These are phyloP conservation scores for Ormosia emarginata DNA, from an alignment of 306 rosid species.

Conservation along the genomic window DNA sequence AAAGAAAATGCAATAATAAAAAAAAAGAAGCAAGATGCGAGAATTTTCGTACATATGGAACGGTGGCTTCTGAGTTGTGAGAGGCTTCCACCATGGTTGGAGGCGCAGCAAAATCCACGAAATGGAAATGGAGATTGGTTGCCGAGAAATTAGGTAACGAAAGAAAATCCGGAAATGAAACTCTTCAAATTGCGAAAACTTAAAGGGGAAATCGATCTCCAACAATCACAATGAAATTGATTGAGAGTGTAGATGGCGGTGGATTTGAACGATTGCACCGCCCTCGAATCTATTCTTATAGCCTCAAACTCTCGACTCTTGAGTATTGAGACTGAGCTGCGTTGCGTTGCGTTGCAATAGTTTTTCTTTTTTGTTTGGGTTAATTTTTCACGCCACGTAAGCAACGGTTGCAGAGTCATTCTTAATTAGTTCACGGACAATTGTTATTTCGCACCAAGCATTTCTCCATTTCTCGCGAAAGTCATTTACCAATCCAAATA, in stretches of 20 bases:
- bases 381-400: too few relatives aligned
- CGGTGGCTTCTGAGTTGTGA: constrained; percentile 37
- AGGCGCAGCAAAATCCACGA: constrained; percentile 4
- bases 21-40: neutral
- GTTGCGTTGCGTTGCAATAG: neutral
- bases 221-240: neutral
- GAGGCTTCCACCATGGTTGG: constrained; percentile 49
- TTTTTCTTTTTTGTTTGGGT: too few relatives aligned
- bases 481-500: too few relatives aligned
- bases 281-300: neutral
- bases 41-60: constrained; percentile 27
- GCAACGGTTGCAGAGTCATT: too few relatives aligned
- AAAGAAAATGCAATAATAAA: neutral
- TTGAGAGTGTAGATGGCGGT: neutral
- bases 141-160: neutral
- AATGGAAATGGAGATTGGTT: constrained; percentile 17
- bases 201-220: neutral
- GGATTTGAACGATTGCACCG: constrained; percentile 8
- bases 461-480: too few relatives aligned
- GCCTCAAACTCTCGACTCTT: neutral
- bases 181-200: neutral
- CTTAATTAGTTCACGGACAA: too few relatives aligned
- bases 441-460: too few relatives aligned
- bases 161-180: neutral
- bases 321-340: neutral